Evolutionary conservation across 805 yeast species (phyloP).

Genomic region (Metschnikowia lochheadii): DNA sequence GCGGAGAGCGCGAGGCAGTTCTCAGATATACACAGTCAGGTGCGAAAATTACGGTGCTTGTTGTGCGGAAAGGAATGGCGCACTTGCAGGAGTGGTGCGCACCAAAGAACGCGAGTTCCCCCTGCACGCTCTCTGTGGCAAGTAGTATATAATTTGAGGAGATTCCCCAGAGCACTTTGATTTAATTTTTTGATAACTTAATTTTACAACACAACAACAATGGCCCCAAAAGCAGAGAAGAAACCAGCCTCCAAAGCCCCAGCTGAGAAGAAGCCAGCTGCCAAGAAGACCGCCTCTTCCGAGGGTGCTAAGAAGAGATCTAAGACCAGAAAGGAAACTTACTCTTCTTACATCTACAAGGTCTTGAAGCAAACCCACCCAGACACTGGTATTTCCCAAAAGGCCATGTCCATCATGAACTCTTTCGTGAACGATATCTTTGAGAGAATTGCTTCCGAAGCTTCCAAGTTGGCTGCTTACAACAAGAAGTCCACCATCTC

Average conservation of each 20-base stretch:
- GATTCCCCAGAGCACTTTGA: conserved; percentile 12
- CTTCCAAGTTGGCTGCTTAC: conserved; percentile 38
- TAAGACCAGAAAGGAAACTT: conserved; percentile 37
- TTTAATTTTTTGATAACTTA: conserved; percentile 15
- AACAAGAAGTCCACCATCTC: conserved; percentile 38
- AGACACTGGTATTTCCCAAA: conserved; percentile 37
- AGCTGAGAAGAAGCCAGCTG: conserved; percentile 40
- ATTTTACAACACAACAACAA: conserved; percentile 17
- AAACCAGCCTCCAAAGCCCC: conserved; percentile 39
- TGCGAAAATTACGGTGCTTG: conserved; percentile 10
- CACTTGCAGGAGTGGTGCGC: conserved; percentile 15
- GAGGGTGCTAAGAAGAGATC: conserved; percentile 32
- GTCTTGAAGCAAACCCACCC: conserved; percentile 39
- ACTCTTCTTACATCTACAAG: conserved; percentile 37
- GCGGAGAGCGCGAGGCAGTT: conserved; percentile 11
- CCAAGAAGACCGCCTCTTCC: conserved; percentile 32
- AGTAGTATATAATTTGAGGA: conserved; percentile 18
- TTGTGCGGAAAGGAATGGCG: conserved; percentile 7
- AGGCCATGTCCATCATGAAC: conserved; percentile 39
- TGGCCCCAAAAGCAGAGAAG: conserved; percentile 39
- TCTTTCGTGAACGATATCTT: conserved; percentile 36
- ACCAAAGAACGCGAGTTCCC: conserved; percentile 14
- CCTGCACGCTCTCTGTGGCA: conserved; percentile 20
- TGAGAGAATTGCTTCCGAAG: conserved; percentile 36
- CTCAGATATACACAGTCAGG: conserved; percentile 15